phyloP scores from a whole-genome alignment of 768 basidiomycete genomes.

The Astraeus odoratus region DNA sequence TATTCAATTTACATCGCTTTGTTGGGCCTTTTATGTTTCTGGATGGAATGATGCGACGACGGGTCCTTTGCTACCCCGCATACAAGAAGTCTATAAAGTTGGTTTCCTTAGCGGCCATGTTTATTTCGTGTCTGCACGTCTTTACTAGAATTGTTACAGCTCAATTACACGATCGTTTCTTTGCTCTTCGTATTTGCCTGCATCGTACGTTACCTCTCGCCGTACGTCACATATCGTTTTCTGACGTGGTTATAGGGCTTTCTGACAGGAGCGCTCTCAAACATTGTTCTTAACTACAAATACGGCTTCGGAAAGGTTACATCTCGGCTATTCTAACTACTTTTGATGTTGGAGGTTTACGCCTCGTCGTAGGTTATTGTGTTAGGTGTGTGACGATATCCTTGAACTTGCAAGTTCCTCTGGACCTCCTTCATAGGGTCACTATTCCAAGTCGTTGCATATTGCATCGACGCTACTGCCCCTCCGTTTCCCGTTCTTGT shows the following conservation, averaged over 20 bases:
- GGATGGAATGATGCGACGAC: slow-evolving; percentile 36
- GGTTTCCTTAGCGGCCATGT: background rate
- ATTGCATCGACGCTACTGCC: slow-evolving; percentile 33
- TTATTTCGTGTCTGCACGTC: background rate
- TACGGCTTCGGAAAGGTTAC: slow-evolving; percentile 30
- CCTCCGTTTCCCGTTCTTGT: slow-evolving; percentile 41
- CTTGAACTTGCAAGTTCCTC: background rate
- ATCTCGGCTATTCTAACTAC: background rate
- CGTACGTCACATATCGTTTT: background rate
- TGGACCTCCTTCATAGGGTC: slow-evolving; percentile 14
- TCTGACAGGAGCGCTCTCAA: slow-evolving; percentile 26
- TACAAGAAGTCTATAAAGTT: slow-evolving; percentile 32
- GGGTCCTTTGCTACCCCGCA: slow-evolving; percentile 33
- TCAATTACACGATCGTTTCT: slow-evolving; percentile 35
- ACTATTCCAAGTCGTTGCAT: slow-evolving; percentile 24
- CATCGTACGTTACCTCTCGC: slow-evolving; percentile 19
- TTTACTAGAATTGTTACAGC: slow-evolving; percentile 13
- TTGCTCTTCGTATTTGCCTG: slow-evolving; percentile 38
- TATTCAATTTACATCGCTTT: slow-evolving; percentile 30
- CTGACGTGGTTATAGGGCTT: slow-evolving; percentile 21
- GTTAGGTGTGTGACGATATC: slow-evolving; percentile 16
- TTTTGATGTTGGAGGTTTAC: background rate
- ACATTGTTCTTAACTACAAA: slow-evolving; percentile 21
- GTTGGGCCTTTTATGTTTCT: slow-evolving; percentile 28
- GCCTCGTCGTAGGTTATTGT: slow-evolving; percentile 19